A percentile compares a stretch with the other conserved stretches of the same genome.
phyloP scores from a whole-genome alignment of 2,329 filamentous ascomycete species.

The Botrytis elliptica region DNA sequence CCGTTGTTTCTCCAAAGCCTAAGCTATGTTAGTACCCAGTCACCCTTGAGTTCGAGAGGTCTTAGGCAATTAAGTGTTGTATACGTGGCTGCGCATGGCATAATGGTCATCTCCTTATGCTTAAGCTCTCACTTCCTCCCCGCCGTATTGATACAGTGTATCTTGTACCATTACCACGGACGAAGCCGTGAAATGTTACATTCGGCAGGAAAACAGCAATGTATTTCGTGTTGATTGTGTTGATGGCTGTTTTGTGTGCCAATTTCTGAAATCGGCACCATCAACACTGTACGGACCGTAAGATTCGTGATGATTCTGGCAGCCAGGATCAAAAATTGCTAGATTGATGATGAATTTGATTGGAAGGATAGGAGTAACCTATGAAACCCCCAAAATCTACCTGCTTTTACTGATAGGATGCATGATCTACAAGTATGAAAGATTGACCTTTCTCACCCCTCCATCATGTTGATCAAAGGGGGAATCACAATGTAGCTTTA shows the following conservation, averaged over 20 bases:
- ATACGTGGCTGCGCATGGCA: conserved; percentile 20
- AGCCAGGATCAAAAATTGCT: not conserved
- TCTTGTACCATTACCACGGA: not conserved
- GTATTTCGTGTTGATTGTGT: not conserved
- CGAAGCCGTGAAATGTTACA: conserved; percentile 5
- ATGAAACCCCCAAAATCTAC: not conserved
- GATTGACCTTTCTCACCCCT: not conserved
- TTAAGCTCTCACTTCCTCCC: conserved; percentile 3
- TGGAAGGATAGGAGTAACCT: not conserved
- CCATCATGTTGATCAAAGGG: not conserved
- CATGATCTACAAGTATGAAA: not conserved
- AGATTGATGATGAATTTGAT: not conserved
- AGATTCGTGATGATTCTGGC: not conserved
- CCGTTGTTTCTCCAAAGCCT: not conserved
- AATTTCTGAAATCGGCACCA: not conserved
- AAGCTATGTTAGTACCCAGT: not conserved
- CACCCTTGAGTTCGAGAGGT: not conserved
- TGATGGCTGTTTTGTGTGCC: not conserved
- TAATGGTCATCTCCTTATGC: not conserved
- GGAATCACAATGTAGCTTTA: not conserved
- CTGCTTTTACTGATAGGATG: not conserved
- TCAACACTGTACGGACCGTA: not conserved
- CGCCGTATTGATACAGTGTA: conserved; percentile 4
- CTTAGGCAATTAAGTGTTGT: not conserved
- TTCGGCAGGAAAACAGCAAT: not conserved